Conservation (phyloP, 2,329 filamentous ascomycete species). For the Verticillium isaacii region DNA sequence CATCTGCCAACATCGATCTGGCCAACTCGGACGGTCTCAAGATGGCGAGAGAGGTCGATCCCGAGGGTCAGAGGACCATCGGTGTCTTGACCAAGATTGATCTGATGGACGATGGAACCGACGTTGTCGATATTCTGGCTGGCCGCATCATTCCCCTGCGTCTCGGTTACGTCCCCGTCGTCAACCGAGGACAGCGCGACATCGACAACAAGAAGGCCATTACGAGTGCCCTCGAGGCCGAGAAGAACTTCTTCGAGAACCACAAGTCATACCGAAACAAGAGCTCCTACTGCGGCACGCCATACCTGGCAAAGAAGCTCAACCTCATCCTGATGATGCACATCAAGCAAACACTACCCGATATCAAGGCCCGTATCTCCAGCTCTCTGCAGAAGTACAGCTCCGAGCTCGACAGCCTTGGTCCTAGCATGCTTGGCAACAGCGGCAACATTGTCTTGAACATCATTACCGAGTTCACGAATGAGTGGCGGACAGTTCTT, state of each 20-base stretch:
- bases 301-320: slow-evolving; percentile 91
- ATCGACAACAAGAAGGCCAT: slow-evolving; percentile 98
- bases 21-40: slow-evolving; percentile 98
- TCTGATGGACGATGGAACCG: slow-evolving; percentile 97
- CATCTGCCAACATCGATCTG: slow-evolving; percentile 93
- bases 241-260: slow-evolving; percentile 97
- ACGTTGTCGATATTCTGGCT: slow-evolving; percentile 96
- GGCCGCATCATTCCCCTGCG: slow-evolving; percentile 94
- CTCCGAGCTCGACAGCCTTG: slow-evolving; percentile 73
- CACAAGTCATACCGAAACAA: slow-evolving; percentile 99
- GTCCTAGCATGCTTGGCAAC: slow-evolving; percentile 93
- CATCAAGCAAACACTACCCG: slow-evolving; percentile 97
- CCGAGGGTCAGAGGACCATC: slow-evolving; percentile 94
- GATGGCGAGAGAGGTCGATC: slow-evolving; percentile 92
- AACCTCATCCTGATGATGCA: slow-evolving; percentile 99
- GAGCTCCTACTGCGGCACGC: slow-evolving; percentile 96
- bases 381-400: slow-evolving; percentile 90
- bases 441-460: slow-evolving; percentile 95
- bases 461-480: slow-evolving; percentile 98
- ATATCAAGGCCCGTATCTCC: slow-evolving; percentile 97
- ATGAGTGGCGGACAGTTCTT: slow-evolving; percentile 92
- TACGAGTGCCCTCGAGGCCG: slow-evolving; percentile 81
- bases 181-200: slow-evolving; percentile 95
- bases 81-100: slow-evolving; percentile 98
- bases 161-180: slow-evolving; percentile 92